Evolutionary conservation across 345 rosid genomes (phyloP).

Genomic region (Boechera divaricarpa): DNA sequence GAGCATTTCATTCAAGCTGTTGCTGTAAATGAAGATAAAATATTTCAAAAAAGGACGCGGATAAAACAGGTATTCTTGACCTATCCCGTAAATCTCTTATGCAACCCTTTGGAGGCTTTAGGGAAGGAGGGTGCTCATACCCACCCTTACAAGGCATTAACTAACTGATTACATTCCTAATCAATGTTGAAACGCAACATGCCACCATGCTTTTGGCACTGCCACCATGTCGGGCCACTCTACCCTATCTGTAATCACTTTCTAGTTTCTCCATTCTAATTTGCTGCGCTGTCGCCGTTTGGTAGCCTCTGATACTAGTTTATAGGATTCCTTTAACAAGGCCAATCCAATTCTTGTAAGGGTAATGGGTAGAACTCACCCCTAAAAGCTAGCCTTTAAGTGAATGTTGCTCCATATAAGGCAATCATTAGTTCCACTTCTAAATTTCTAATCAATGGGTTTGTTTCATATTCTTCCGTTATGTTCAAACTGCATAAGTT

Average conservation of each 20-base stretch:
- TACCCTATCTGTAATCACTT: too few species aligned
- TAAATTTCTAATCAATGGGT: constrained; percentile 1
- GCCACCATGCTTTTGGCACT: too few species aligned
- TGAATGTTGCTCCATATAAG: constrained; percentile 2
- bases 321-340: too few species aligned
- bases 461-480: constrained; percentile 1
- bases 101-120: constrained; percentile 13
- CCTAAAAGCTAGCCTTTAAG: constrained; percentile 24
- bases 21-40: constrained; percentile 87
- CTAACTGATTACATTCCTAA: too few species aligned
- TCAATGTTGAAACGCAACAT: too few species aligned
- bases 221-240: too few species aligned
- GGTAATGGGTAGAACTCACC: too few species aligned
- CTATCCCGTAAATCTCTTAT: constrained; percentile 4
- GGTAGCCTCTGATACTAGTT: too few species aligned
- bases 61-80: constrained; percentile 68
- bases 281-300: too few species aligned
- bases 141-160: constrained; percentile 5
- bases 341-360: too few species aligned
- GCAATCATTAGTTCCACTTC: constrained; percentile 16
- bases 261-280: too few species aligned
- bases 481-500: constrained; percentile 14
- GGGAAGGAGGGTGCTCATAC: constrained; percentile 16
- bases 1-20: constrained; percentile 89
- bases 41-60: constrained; percentile 94